These are phyloP conservation scores for Podaxis rugospora DNA, from an alignment of 768 basidiomycete genomes.

Conservation along the genomic window DNA sequence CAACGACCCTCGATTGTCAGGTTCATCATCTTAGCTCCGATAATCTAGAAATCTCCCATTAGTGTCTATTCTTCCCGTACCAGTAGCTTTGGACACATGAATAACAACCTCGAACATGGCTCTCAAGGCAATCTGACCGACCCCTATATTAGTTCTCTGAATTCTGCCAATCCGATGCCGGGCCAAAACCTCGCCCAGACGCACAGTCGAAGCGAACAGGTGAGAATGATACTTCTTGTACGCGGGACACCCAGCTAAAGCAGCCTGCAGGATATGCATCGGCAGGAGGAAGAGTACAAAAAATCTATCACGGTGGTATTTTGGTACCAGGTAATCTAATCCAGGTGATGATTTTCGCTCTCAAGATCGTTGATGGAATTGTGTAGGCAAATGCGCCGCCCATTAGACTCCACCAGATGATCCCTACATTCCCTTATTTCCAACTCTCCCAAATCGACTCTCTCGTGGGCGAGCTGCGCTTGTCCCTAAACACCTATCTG, in stretches of 20 bases:
- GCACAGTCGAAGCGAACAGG: background rate
- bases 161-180: constrained; percentile 2
- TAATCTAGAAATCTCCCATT: constrained; percentile 8
- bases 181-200: background rate
- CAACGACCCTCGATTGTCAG: constrained; percentile 1
- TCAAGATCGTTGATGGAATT: constrained; percentile 8
- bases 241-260: background rate
- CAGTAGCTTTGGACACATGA: constrained; percentile 6
- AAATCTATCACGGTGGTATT: constrained; percentile 62
- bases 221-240: constrained; percentile 8
- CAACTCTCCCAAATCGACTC: constrained; percentile 49
- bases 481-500: constrained; percentile 48
- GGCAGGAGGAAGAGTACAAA: constrained; percentile 38
- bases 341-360: background rate
- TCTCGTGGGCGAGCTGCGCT: constrained; percentile 51
- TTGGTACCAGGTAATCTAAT: constrained; percentile 56
- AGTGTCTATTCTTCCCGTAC: constrained; percentile 1
- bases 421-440: constrained; percentile 64
- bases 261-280: constrained; percentile 29
- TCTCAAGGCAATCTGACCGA: constrained; percentile 6
- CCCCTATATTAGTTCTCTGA: constrained; percentile 7
- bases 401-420: constrained; percentile 50
- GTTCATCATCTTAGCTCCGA: constrained; percentile 8
- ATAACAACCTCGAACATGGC: constrained; percentile 7
- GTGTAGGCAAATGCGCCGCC: constrained; percentile 48